A percentile compares a stretch with the other conserved stretches of the same genome.
Evolutionary conservation across 176 grass and related monocot species (phyloP).

Genomic region (Saccharum spontaneum): DNA sequence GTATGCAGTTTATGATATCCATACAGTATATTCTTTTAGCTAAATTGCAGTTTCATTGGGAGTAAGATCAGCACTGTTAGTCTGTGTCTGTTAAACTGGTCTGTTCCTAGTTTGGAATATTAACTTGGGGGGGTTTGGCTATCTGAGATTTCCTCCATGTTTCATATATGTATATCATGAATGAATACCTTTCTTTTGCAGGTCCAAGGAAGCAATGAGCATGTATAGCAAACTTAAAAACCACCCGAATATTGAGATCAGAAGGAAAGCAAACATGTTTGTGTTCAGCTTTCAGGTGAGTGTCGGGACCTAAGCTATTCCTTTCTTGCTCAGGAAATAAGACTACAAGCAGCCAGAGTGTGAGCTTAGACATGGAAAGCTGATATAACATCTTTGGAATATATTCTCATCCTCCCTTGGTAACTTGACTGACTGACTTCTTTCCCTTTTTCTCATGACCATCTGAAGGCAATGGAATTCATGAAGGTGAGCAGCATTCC

Average conservation of each 20-base stretch:
- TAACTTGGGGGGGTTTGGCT: background rate
- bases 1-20: background rate
- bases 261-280: slow-evolving; percentile 79
- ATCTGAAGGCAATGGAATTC: slow-evolving; percentile 75
- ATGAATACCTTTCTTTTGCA: slow-evolving; percentile 24
- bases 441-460: background rate
- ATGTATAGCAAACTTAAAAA: slow-evolving; percentile 88
- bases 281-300: slow-evolving; percentile 82
- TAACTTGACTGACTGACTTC: background rate
- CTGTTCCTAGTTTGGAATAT: background rate
- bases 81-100: background rate
- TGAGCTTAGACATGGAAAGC: background rate
- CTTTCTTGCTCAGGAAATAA: background rate
- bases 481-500: slow-evolving; percentile 68
- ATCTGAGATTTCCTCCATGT: background rate
- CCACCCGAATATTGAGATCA: slow-evolving; percentile 70
- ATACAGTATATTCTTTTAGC: background rate
- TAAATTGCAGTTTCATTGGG: background rate
- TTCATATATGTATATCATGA: background rate
- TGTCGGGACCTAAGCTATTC: background rate
- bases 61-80: background rate
- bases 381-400: background rate
- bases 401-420: background rate
- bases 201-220: slow-evolving; percentile 78
- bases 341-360: background rate